A percentile compares a stretch with the other conserved stretches of the same genome.
These are phyloP conservation scores for Colletotrichum tabaci DNA, from an alignment of 2,329 filamentous ascomycete species.

Conservation along the genomic window DNA sequence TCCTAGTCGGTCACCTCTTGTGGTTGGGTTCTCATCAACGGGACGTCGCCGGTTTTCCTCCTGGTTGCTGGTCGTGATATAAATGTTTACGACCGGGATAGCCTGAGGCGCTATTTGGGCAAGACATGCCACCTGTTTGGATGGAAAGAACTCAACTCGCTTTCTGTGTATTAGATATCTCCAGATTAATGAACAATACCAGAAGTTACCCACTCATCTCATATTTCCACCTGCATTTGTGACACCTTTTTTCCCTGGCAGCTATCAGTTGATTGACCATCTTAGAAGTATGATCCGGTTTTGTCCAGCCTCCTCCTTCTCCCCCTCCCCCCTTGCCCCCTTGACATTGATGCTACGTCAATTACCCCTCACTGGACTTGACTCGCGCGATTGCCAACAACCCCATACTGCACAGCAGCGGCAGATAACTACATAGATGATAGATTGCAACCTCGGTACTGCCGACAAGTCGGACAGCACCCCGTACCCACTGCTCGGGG, in stretches of 20 bases:
- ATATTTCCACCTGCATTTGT: background rate
- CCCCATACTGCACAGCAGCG: background rate
- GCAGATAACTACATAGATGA: background rate
- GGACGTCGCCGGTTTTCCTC: constrained; percentile 7
- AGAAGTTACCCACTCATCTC: constrained; percentile 77
- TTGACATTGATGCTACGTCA: background rate
- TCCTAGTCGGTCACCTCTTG: constrained; percentile 68
- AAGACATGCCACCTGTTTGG: constrained; percentile 40
- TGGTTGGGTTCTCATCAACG: constrained; percentile 65
- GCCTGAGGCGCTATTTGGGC: background rate
- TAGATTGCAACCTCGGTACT: background rate
- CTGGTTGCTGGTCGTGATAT: background rate
- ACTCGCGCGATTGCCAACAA: constrained; percentile 5
- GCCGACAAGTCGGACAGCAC: background rate
- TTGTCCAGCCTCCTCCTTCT: background rate
- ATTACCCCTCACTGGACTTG: constrained; percentile 14
- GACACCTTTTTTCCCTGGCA: background rate
- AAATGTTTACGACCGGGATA: background rate
- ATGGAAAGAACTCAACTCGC: constrained; percentile 68
- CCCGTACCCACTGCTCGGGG: background rate
- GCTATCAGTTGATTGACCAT: background rate
- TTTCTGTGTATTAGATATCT: constrained; percentile 76
- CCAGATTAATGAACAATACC: constrained; percentile 67
- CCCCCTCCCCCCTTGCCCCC: background rate
- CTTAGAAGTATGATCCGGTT: background rate